phyloP scores from a whole-genome alignment of 2,329 filamentous ascomycete species.

The Pseudogymnoascus sp. region DNA sequence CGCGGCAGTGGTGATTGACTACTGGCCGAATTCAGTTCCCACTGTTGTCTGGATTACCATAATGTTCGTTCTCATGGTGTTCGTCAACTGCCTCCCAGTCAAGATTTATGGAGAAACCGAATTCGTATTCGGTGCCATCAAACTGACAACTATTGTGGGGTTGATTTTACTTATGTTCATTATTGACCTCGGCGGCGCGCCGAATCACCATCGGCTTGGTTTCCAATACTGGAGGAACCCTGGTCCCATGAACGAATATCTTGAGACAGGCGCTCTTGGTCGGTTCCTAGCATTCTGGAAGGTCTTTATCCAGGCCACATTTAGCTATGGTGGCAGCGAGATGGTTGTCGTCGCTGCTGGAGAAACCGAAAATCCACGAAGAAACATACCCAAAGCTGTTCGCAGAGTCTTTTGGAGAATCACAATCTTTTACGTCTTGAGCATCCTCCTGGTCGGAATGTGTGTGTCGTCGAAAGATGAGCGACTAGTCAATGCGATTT shows the following conservation, averaged over 20 bases:
- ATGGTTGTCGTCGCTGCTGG: conserved; percentile 48
- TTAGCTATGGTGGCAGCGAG: conserved; percentile 44
- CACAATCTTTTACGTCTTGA: conserved; percentile 53
- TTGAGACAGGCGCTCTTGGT: conserved; percentile 35
- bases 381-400: conserved; percentile 51
- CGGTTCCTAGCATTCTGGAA: conserved; percentile 46
- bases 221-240: conserved; percentile 44
- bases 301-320: conserved; percentile 39
- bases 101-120: conserved; percentile 54
- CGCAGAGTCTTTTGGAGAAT: conserved; percentile 55
- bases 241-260: conserved; percentile 37
- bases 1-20: conserved; percentile 36
- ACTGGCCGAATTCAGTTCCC: conserved; percentile 36
- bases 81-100: conserved; percentile 39
- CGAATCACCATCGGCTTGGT: conserved; percentile 27
- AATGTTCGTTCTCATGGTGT: conserved; percentile 32
- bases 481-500: conserved; percentile 43
- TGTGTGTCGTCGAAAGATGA: conserved; percentile 48
- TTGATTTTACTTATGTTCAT: conserved; percentile 28
- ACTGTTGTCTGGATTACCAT: conserved; percentile 36
- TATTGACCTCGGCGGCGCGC: conserved; percentile 31
- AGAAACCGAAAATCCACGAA: conserved; percentile 50
- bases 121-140: conserved; percentile 36
- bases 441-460: conserved; percentile 52
- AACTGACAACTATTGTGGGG: conserved; percentile 28